These are phyloP conservation scores for Starmerella gropengiesseri DNA, from an alignment of 805 yeast genomes.

Conservation along the genomic window DNA sequence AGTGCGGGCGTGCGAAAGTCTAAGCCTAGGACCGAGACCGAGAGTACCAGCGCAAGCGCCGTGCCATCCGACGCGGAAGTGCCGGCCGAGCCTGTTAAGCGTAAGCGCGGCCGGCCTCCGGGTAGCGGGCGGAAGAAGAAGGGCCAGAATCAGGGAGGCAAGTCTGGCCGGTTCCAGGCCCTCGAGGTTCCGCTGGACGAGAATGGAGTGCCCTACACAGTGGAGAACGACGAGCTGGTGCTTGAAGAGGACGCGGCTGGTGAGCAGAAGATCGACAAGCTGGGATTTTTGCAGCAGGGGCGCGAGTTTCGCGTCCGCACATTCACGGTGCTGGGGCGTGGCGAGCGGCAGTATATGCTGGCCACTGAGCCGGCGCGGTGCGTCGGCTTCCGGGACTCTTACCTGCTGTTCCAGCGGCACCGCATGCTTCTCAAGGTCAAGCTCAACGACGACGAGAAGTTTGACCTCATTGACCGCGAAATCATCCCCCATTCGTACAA, in stretches of 20 bases:
- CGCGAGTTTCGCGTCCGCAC: slow-evolving; percentile 54
- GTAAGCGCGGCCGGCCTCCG: slow-evolving; percentile 26
- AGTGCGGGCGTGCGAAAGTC: too few species aligned
- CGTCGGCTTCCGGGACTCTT: slow-evolving; percentile 88
- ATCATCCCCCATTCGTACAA: slow-evolving; percentile 82
- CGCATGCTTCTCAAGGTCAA: slow-evolving; percentile 61
- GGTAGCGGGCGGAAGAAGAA: slow-evolving; percentile 20
- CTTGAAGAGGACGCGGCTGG: slow-evolving; percentile 72
- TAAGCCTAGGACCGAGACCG: slow-evolving; percentile 7
- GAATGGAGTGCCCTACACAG: slow-evolving; percentile 53
- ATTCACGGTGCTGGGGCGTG: slow-evolving; percentile 41
- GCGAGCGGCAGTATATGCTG: slow-evolving; percentile 70
- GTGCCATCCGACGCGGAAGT: slow-evolving; percentile 9
- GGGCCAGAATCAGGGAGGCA: slow-evolving; percentile 1
- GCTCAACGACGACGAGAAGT: slow-evolving; percentile 65
- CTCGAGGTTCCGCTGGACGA: slow-evolving; percentile 42
- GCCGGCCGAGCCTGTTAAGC: slow-evolving; percentile 17
- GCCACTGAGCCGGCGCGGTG: slow-evolving; percentile 94
- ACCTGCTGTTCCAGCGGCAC: slow-evolving; percentile 79
- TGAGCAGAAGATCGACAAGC: slow-evolving; percentile 53
- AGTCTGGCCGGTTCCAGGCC: slow-evolving; percentile 19
- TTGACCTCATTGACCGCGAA: slow-evolving; percentile 68
- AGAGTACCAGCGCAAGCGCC: slow-evolving; percentile 3
- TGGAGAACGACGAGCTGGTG: slow-evolving; percentile 66
- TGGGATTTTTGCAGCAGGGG: slow-evolving; percentile 61